Conservation (phyloP, 2,329 filamentous ascomycete genomes). For the Huntiella moniliformis region DNA sequence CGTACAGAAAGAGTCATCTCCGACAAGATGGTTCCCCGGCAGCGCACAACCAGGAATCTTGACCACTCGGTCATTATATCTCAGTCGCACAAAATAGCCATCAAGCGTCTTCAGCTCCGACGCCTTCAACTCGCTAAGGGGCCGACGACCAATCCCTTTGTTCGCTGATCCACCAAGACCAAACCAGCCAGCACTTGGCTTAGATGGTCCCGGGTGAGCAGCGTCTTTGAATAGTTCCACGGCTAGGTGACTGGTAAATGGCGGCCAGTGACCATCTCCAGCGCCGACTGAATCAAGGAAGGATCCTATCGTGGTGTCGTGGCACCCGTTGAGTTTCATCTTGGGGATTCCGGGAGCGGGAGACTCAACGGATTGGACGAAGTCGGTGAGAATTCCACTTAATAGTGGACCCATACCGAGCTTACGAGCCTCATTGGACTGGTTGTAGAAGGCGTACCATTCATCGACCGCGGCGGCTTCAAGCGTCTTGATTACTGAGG, state of each 20-base stretch:
- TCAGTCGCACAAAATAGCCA: conserved; percentile 70
- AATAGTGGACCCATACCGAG: conserved; percentile 73
- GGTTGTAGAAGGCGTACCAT: conserved; percentile 77
- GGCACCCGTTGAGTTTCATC: conserved; percentile 68
- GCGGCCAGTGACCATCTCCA: conserved; percentile 66
- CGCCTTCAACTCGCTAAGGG: conserved; percentile 32
- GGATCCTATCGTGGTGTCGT: conserved; percentile 81
- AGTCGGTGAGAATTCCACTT: conserved; percentile 63
- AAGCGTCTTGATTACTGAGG: conserved; percentile 48
- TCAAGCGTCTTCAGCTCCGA: conserved; percentile 42
- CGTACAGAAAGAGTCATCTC: conserved; percentile 80
- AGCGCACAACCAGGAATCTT: conserved; percentile 63
- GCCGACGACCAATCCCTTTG: conserved; percentile 2
- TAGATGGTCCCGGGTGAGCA: conserved; percentile 1
- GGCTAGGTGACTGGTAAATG: conserved; percentile 81
- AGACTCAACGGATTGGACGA: conserved; percentile 42
- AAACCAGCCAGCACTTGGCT: background rate
- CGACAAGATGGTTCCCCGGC: conserved; percentile 63
- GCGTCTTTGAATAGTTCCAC: conserved; percentile 59
- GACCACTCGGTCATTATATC: conserved; percentile 78
- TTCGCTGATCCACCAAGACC: background rate
- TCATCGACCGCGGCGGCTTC: conserved; percentile 69
- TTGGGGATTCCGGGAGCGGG: conserved; percentile 20
- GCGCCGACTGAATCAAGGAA: conserved; percentile 62
- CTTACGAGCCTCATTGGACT: conserved; percentile 70